phyloP scores from a whole-genome alignment of 352 stramenopile species.

The Phytophthora agathidicida region DNA sequence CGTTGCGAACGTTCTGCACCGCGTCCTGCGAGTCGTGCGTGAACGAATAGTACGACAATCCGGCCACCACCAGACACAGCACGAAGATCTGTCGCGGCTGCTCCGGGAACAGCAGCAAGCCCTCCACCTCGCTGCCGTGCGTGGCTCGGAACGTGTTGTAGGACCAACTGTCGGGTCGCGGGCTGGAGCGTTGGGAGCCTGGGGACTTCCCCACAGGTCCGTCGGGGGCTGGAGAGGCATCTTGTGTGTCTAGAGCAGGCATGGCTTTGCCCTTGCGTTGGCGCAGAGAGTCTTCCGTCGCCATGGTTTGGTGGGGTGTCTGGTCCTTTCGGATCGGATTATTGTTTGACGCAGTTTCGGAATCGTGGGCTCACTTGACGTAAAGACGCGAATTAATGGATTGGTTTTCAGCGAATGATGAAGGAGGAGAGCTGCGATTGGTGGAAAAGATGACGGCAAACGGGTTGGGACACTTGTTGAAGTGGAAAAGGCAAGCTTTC shows the following conservation, averaged over 20 bases:
- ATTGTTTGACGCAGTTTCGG: no score
- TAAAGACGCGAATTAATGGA: background rate
- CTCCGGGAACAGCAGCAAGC: conserved; percentile 78
- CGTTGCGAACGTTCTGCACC: conserved; percentile 68
- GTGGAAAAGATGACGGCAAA: background rate
- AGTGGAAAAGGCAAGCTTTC: background rate
- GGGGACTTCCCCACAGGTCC: background rate
- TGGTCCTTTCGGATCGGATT: background rate
- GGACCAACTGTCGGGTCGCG: conserved; percentile 31
- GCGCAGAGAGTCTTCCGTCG: conserved; percentile 16
- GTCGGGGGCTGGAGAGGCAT: background rate
- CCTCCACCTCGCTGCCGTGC: conserved; percentile 61
- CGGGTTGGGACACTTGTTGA: conserved; percentile 1
- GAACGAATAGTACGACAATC: conserved; percentile 86
- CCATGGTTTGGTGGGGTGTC: conserved; percentile 2
- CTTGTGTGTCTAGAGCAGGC: conserved; percentile 10
- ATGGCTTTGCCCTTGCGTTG: conserved; percentile 23
- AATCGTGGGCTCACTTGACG: no score
- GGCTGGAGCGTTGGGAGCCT: conserved; percentile 14
- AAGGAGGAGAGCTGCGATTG: background rate
- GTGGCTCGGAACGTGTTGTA: conserved; percentile 74
- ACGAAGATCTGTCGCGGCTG: conserved; percentile 83
- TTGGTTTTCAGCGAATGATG: no score
- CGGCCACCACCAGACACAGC: conserved; percentile 54
- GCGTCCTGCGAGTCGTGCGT: conserved; percentile 78